Evolutionary conservation across 2,329 filamentous ascomycete species (phyloP).

Genomic region (Fusarium sp.): DNA sequence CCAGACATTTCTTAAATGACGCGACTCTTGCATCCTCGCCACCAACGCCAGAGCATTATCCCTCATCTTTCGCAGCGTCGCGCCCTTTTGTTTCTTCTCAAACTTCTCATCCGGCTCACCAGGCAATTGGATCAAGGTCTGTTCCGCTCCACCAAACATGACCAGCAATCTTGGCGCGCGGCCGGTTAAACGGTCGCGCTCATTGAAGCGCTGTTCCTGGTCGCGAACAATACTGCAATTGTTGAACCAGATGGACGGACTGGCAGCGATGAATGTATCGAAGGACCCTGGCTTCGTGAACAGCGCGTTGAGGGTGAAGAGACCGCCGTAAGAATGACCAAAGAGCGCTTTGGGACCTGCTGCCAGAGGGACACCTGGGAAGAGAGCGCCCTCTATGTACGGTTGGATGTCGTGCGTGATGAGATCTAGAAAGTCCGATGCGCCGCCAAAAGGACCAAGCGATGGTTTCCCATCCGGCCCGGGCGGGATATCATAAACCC

Average conservation of each 20-base stretch:
- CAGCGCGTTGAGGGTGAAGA: conserved; percentile 57
- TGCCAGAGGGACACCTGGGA: conserved; percentile 41
- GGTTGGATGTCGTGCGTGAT: conserved; percentile 51
- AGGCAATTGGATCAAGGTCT: conserved; percentile 39
- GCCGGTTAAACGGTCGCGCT: neutral
- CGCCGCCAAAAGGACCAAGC: conserved; percentile 49
- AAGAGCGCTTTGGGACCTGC: conserved; percentile 54
- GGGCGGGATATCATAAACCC: conserved; percentile 29
- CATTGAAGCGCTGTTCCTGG: conserved; percentile 42
- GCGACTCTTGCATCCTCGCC: conserved; percentile 26
- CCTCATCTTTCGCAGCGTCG: conserved; percentile 33
- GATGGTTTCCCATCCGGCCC: conserved; percentile 34
- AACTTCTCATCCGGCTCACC: conserved; percentile 47
- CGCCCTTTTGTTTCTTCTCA: conserved; percentile 30
- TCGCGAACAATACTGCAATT: conserved; percentile 49
- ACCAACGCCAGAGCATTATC: conserved; percentile 38
- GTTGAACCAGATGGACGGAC: conserved; percentile 60
- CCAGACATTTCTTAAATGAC: conserved; percentile 30
- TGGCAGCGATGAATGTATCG: conserved; percentile 56
- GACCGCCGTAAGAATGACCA: conserved; percentile 59
- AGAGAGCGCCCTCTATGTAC: conserved; percentile 38
- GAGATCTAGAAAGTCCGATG: conserved; percentile 55
- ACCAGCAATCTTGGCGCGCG: conserved; percentile 46
- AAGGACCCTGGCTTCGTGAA: conserved; percentile 53
- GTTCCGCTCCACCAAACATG: conserved; percentile 46